phyloP scores from a whole-genome alignment of 1,284 basidiomycete species.

The Phlebopus sp. region DNA sequence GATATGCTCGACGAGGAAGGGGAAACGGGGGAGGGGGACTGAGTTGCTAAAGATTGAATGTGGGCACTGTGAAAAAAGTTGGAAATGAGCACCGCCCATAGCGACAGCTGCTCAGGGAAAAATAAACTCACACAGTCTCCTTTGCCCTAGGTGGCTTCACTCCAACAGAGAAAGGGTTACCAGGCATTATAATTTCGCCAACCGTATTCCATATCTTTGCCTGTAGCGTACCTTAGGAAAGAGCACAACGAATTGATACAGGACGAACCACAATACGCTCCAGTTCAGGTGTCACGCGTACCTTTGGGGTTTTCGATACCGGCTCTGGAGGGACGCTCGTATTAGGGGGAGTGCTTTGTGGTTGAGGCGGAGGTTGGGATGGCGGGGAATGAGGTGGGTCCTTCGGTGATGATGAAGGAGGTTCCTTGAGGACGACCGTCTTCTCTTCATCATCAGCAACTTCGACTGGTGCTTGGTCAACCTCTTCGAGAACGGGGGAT shows the following conservation, averaged over 20 bases:
- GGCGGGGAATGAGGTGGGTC: conserved; percentile 8
- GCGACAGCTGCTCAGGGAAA: neutral
- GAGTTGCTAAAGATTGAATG: conserved; percentile 52
- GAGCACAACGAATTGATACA: neutral
- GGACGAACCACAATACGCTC: conserved; percentile 57
- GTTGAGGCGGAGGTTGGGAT: conserved; percentile 1
- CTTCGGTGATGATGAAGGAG: conserved; percentile 10
- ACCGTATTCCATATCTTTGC: conserved; percentile 65
- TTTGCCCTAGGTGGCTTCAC: conserved; percentile 51
- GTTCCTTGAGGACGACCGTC: conserved; percentile 31
- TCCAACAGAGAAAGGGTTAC: conserved; percentile 39
- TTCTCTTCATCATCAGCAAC: conserved; percentile 27
- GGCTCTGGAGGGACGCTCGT: conserved; percentile 11
- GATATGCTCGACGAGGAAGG: conserved; percentile 45
- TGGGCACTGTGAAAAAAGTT: conserved; percentile 45
- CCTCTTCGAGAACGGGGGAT: neutral
- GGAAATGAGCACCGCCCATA: conserved; percentile 19
- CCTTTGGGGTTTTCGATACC: conserved; percentile 29
- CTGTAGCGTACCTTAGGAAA: conserved; percentile 33
- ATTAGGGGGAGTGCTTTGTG: conserved; percentile 4
- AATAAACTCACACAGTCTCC: conserved; percentile 57
- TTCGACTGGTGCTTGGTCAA: conserved; percentile 14
- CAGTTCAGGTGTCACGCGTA: conserved; percentile 51
- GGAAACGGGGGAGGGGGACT: conserved; percentile 26
- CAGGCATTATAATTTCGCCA: conserved; percentile 61